Evolutionary conservation across 176 grass and related monocot species (phyloP), one percentile per base, ranked within the genome.

Genomic region (Saccharum officinarum): DNA sequence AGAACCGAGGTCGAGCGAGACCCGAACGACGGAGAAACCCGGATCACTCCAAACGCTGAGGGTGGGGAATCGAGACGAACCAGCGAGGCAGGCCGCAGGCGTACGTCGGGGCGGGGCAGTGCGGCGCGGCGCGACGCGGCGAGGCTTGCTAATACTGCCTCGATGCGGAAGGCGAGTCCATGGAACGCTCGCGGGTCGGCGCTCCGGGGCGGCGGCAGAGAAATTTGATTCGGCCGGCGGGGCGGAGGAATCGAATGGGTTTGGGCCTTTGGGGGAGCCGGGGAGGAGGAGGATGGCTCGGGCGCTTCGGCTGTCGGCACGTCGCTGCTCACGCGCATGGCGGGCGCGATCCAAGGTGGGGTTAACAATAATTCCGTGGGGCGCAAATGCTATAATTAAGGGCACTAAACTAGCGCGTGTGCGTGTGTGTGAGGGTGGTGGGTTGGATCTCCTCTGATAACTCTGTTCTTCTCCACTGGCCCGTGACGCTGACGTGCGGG

Each of bases 311-410:
- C 6, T 38, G 13, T 40, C 50, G 71, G 57, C 77, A 75, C 87
- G 82, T 75, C 54, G 76, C 73, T 26, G 81, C 75, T 54, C 82
- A 85, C 76, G 76, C 77, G 12, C 75, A 37, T 36, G 31, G 65
- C 63, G 77, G 83, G 83, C 78, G 83, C 72, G 88, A 86, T 78
- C 83, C 73, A 76, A 55, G 71, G 83, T 76, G 50, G 77, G 57
- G 38, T 71, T 71, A 86, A 37, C 67, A 71, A 60, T 25, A 84
- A 50, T 86, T n/a, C 42, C 30, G 44, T 69, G 18, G 18, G 50
- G 23, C 20, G 79, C 71, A 39, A 71, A 41, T 4, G 20, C 86
- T 59, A 66, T 68, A 66, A 79, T 83, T 73, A 78, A 71, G 52
- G 28, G 9, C 20, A 22, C 52, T 75, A 71, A 77, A 49, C 44